Conservation (phyloP, 257 asterid species). For the Solanum medicagineum region DNA sequence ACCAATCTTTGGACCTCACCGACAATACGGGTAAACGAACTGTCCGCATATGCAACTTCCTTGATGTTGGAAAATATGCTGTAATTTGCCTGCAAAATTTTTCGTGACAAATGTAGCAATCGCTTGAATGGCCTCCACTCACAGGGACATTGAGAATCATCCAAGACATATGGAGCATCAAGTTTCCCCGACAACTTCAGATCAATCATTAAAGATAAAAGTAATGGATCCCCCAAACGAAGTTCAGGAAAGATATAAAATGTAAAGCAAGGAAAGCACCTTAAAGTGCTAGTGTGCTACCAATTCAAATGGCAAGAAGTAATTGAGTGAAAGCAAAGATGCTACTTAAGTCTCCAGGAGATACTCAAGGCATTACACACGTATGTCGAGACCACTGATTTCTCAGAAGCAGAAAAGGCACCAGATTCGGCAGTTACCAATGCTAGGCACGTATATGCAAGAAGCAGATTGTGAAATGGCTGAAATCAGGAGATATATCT, state of each 20-base stretch:
- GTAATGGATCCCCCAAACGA: constrained; percentile 53
- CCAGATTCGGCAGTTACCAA: constrained; percentile 62
- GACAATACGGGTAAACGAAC: constrained; percentile 38
- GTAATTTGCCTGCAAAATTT: constrained; percentile 23
- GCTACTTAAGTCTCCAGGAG: constrained; percentile 76
- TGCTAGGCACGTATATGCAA: constrained; percentile 65
- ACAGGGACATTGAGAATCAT: constrained; percentile 30
- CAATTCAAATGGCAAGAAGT: background rate
- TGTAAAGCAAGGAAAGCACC: background rate
- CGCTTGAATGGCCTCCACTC: constrained; percentile 81
- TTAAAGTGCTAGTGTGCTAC: background rate
- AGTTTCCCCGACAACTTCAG: constrained; percentile 50
- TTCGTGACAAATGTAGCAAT: constrained; percentile 35
- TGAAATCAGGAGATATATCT: constrained; percentile 46
- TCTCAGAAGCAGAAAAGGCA: constrained; percentile 60
- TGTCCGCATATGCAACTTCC: constrained; percentile 14
- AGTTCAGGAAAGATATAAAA: background rate
- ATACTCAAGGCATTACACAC: constrained; percentile 68
- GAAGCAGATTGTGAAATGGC: constrained; percentile 70
- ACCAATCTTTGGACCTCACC: constrained; percentile 36
- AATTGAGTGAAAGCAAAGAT: constrained; percentile 4
- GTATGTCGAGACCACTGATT: constrained; percentile 60
- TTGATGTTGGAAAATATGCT: constrained; percentile 21
- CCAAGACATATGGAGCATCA: constrained; percentile 14
- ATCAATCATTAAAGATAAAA: constrained; percentile 42